These are phyloP conservation scores for Monosporozyma aerobia DNA, from an alignment of 805 yeast genomes.

Conservation along the genomic window DNA sequence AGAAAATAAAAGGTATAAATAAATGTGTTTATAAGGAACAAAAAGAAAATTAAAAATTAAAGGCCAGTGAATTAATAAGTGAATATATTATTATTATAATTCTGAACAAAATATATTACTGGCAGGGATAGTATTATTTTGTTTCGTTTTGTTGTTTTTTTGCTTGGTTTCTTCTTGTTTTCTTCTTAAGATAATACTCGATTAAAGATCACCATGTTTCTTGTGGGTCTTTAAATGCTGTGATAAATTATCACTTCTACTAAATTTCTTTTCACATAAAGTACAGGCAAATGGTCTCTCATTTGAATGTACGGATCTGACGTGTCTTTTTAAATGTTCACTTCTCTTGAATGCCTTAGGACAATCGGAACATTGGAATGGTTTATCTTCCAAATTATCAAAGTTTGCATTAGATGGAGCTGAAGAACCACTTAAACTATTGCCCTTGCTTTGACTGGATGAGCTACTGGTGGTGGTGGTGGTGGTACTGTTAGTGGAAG, in stretches of 20 bases:
- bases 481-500: not conserved
- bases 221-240: constrained; percentile 54
- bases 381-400: constrained; percentile 20
- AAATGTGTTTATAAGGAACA: not conserved
- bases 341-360: constrained; percentile 46
- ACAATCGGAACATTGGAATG: constrained; percentile 34
- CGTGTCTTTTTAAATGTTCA: constrained; percentile 61
- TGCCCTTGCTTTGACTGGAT: not conserved
- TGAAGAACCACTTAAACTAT: not conserved
- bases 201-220: constrained; percentile 29
- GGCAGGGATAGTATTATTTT: too few relatives aligned
- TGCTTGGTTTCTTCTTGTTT: not conserved
- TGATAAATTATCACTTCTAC: constrained; percentile 57
- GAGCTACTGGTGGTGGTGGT: not conserved
- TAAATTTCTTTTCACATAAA: constrained; percentile 51
- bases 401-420: not conserved
- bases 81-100: not conserved
- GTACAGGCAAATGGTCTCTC: constrained; percentile 53
- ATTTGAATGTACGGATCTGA: constrained; percentile 55
- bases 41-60: not conserved
- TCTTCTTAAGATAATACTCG: not conserved
- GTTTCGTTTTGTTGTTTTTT: too few relatives aligned
- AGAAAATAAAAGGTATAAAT: not conserved
- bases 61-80: not conserved
- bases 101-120: not conserved